Conservation (phyloP, 345 rosid species). For the Aethionema arabicum region DNA sequence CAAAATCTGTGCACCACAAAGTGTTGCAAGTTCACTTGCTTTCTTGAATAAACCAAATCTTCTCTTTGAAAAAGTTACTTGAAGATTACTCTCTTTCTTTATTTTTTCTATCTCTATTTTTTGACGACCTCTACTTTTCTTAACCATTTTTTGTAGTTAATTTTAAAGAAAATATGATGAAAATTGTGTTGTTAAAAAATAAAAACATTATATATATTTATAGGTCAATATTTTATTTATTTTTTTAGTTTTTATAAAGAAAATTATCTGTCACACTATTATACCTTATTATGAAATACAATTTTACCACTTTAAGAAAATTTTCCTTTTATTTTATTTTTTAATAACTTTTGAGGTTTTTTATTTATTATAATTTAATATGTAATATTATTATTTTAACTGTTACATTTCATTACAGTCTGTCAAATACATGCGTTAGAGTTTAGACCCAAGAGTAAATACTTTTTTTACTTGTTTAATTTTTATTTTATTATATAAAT, state of each 20-base stretch:
- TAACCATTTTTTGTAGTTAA: constrained; percentile 17
- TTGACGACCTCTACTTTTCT: constrained; percentile 22
- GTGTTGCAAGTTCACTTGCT: neutral
- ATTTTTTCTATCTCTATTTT: neutral
- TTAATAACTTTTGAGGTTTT: neutral
- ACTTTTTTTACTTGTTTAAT: no score
- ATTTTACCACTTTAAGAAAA: neutral
- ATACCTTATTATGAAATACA: neutral
- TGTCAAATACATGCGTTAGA: no score
- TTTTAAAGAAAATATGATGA: no score
- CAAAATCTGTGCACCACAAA: neutral
- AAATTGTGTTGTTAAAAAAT: neutral
- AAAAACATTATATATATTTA: neutral
- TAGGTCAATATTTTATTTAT: neutral
- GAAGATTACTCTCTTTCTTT: neutral
- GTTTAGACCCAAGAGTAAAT: no score
- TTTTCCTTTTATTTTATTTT: neutral
- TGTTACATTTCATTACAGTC: neutral
- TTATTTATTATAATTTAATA: neutral
- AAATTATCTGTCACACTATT: neutral
- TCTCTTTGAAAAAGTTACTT: neutral
- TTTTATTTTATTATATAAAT: no score
- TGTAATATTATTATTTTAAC: neutral
- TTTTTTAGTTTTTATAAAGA: neutral
- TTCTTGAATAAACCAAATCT: constrained; percentile 3